These are phyloP conservation scores for Aquilaria yunnanensis DNA, from an alignment of 345 rosid species.

Conservation along the genomic window DNA sequence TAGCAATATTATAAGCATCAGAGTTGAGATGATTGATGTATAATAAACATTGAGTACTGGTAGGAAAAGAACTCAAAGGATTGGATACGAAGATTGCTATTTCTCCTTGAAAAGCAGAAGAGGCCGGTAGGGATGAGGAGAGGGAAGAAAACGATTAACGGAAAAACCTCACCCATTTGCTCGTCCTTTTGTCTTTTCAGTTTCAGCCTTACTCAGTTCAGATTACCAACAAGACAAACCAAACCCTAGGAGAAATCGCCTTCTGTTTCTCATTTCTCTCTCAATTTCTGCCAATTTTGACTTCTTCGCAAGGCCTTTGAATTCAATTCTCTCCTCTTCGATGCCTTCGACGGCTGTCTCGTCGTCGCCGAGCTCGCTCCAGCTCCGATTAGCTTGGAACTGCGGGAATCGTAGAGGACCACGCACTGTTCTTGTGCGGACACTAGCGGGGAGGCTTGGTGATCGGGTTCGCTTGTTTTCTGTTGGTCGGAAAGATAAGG, in stretches of 20 bases:
- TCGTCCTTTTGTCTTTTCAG: neutral
- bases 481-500: constrained; percentile 22
- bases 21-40: too few species aligned
- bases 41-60: too few species aligned
- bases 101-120: neutral
- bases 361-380: constrained; percentile 69
- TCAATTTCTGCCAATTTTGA: constrained; percentile 18
- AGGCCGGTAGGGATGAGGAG: neutral
- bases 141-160: neutral
- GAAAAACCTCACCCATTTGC: neutral
- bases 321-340: neutral
- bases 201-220: neutral
- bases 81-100: too few species aligned
- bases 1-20: too few species aligned
- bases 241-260: constrained; percentile 20
- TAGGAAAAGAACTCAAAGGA: too few species aligned
- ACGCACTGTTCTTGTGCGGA: constrained; percentile 20
- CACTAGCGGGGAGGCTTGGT: constrained; percentile 23
- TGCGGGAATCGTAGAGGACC: constrained; percentile 21
- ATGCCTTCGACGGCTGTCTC: constrained; percentile 51
- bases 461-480: constrained; percentile 21
- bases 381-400: constrained; percentile 71
- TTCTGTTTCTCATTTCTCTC: constrained; percentile 13
- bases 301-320: neutral
- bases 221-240: constrained; percentile 3